Conservation (phyloP, 306 rosid species). For the Lupinus albus region DNA sequence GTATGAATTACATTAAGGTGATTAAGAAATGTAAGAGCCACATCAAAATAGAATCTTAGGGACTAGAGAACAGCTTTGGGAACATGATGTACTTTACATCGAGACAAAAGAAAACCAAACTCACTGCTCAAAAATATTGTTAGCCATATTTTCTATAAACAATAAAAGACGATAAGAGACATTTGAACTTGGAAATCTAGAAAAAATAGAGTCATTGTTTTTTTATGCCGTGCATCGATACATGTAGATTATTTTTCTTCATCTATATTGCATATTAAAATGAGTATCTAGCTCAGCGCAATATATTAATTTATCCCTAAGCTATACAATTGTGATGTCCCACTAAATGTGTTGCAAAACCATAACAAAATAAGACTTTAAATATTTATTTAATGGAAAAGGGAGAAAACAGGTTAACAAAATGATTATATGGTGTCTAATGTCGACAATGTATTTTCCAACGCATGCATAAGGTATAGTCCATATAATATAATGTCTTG, state of each 20-base stretch:
- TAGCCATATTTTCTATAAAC: constrained; percentile 37
- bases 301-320: background rate
- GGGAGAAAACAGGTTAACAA: background rate
- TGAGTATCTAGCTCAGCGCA: background rate
- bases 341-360: background rate
- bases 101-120: background rate
- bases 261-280: background rate
- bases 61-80: background rate
- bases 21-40: too few relatives aligned
- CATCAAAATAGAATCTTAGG: background rate
- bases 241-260: constrained; percentile 15
- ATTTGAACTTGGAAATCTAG: constrained; percentile 37
- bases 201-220: constrained; percentile 17
- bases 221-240: constrained; percentile 29
- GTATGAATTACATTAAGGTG: background rate
- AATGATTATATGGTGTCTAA: background rate
- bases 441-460: background rate
- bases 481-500: background rate
- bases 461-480: background rate
- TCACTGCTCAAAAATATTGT: background rate
- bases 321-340: background rate
- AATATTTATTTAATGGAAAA: background rate
- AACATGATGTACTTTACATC: background rate
- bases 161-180: constrained; percentile 46
- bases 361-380: background rate